Conservation (phyloP, 1,284 basidiomycete species). For the Cryptococcus sp. region DNA sequence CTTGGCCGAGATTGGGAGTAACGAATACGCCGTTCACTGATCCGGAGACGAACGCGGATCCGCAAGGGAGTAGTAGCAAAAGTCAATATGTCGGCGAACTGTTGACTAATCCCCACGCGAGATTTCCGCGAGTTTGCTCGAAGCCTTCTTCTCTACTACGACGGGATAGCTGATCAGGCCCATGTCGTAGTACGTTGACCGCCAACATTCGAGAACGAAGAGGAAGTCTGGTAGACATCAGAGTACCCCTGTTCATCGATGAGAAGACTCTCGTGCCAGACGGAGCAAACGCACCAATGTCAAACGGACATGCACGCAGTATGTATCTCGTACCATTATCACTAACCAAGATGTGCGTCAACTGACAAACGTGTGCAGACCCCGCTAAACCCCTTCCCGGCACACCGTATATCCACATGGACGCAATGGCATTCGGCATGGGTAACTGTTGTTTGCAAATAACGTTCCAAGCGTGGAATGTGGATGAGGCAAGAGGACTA, state of each 20-base stretch:
- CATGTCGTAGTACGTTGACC: slow-evolving; percentile 73
- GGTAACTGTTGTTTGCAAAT: slow-evolving; percentile 97
- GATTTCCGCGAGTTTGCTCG: slow-evolving; percentile 80
- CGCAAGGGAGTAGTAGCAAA: slow-evolving; percentile 70
- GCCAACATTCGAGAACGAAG: slow-evolving; percentile 90
- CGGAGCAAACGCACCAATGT: slow-evolving; percentile 23
- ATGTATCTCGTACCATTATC: too few species aligned
- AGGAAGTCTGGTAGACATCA: slow-evolving; percentile 93
- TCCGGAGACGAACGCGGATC: slow-evolving; percentile 76
- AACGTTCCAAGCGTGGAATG: slow-evolving; percentile 95
- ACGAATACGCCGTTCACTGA: slow-evolving; percentile 84
- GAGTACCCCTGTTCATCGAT: slow-evolving; percentile 92
- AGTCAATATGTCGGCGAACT: slow-evolving; percentile 94
- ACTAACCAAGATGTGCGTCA: too few species aligned
- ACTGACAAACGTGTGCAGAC: slow-evolving; percentile 9
- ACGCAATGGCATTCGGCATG: slow-evolving; percentile 99
- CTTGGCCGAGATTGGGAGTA: slow-evolving; percentile 90
- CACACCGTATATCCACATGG: slow-evolving; percentile 85
- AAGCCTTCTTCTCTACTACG: not conserved
- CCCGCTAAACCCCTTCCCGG: slow-evolving; percentile 53
- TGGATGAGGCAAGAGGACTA: slow-evolving; percentile 84
- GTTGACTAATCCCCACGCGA: slow-evolving; percentile 93
- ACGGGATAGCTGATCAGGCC: slow-evolving; percentile 1
- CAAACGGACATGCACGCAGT: slow-evolving; percentile 24
- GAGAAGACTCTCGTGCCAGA: slow-evolving; percentile 62